phyloP scores from a whole-genome alignment of 2,329 filamentous ascomycete species.

The Trichoderma pleuroti region DNA sequence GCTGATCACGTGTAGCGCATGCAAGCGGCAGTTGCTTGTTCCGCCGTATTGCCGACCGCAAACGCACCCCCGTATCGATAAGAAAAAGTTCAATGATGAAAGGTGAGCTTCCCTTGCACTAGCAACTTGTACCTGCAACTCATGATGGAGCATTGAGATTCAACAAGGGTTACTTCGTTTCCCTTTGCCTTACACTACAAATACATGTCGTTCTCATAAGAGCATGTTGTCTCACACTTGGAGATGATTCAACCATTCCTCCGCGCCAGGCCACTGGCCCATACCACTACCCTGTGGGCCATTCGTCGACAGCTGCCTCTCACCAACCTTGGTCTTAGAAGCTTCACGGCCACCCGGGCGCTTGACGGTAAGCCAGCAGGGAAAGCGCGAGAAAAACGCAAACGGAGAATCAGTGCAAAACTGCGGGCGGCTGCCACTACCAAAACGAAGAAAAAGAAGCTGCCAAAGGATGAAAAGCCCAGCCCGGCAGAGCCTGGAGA shows the following conservation, averaged over 20 bases:
- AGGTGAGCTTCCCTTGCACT: background rate
- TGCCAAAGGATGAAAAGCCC: background rate
- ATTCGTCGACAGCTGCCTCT: background rate
- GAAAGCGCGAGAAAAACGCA: background rate
- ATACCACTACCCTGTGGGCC: background rate
- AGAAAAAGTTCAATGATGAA: slow-evolving; percentile 14
- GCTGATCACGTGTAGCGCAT: slow-evolving; percentile 15
- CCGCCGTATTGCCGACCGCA: slow-evolving; percentile 6
- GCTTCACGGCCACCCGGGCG: background rate
- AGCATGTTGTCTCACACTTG: background rate
- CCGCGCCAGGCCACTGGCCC: slow-evolving; percentile 10
- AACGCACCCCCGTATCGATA: slow-evolving; percentile 7
- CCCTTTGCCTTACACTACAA: background rate
- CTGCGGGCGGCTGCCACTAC: background rate
- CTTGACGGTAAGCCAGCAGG: background rate
- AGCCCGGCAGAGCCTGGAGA: background rate
- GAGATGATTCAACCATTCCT: slow-evolving; percentile 31
- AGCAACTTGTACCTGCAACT: background rate
- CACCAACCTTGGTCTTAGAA: background rate
- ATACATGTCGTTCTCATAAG: background rate
- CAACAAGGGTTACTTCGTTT: background rate
- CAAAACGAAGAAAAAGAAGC: background rate
- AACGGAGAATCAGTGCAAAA: background rate
- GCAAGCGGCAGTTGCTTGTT: background rate
- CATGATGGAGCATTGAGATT: background rate